Percentiles rank a stretch among this genome's conserved stretches.
phyloP scores from a whole-genome alignment of 305 asterid genomes.

The Solanum aculeatissimum region DNA sequence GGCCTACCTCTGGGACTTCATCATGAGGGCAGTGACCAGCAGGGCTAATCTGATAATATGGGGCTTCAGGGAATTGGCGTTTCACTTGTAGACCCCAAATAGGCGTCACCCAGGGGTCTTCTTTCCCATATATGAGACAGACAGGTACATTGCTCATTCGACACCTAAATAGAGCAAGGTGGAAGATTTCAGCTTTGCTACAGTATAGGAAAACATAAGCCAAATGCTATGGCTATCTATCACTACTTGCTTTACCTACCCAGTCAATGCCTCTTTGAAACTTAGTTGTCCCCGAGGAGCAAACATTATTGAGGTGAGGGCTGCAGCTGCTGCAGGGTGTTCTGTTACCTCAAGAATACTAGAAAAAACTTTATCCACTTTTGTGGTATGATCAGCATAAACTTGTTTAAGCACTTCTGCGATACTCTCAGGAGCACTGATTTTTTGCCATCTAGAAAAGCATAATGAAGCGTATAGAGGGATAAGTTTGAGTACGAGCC shows the following conservation, averaged over 20 bases:
- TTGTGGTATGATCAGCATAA: slow-evolving; percentile 66
- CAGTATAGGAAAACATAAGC: not conserved
- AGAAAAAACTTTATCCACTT: slow-evolving; percentile 67
- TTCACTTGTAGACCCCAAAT: slow-evolving; percentile 64
- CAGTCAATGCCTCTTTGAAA: slow-evolving; percentile 55
- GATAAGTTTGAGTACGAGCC: not conserved
- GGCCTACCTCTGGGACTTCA: slow-evolving; percentile 57
- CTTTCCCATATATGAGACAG: slow-evolving; percentile 78
- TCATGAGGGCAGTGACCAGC: slow-evolving; percentile 99
- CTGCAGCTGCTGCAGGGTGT: slow-evolving; percentile 94
- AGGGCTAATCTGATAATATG: slow-evolving; percentile 82
- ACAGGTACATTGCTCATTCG: slow-evolving; percentile 42
- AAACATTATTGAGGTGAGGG: slow-evolving; percentile 79
- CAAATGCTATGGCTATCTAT: not conserved
- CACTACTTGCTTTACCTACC: slow-evolving; percentile 20
- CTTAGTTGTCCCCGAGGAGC: slow-evolving; percentile 67
- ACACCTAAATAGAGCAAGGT: slow-evolving; percentile 35
- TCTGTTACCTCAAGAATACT: slow-evolving; percentile 56
- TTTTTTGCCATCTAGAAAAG: slow-evolving; percentile 73
- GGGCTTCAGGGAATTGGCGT: slow-evolving; percentile 52
- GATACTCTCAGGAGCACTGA: slow-evolving; percentile 74
- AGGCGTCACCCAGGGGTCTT: slow-evolving; percentile 93
- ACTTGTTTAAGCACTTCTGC: slow-evolving; percentile 78
- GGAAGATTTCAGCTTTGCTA: not conserved
- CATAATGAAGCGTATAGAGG: not conserved